A percentile compares a stretch with the other conserved stretches of the same genome.
Evolutionary conservation across 352 stramenopile genomes (phyloP).

Genomic region (Pythium utonaiense): DNA sequence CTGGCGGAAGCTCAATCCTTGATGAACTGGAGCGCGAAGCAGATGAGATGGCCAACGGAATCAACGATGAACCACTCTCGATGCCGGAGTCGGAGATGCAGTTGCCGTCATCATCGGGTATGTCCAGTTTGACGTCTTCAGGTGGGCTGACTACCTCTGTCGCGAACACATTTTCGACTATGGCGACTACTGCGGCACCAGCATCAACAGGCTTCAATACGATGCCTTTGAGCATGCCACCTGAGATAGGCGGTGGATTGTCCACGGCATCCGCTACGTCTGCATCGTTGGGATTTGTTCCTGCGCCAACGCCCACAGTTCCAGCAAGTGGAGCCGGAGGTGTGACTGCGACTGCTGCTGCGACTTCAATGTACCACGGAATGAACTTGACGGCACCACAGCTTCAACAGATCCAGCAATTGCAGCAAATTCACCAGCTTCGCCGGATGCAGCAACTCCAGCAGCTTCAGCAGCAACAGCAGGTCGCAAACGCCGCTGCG

Average conservation of each 20-base stretch:
- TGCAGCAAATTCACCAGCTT: constrained; percentile 85
- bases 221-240: constrained; percentile 68
- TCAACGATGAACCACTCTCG: constrained; percentile 75
- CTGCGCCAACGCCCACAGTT: constrained; percentile 37
- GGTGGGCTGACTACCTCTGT: constrained; percentile 20
- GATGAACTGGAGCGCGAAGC: constrained; percentile 83
- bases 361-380: constrained; percentile 58
- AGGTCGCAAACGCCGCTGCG: constrained; percentile 34
- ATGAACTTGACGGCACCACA: constrained; percentile 78
- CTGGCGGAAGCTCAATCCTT: constrained; percentile 67
- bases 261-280: constrained; percentile 22
- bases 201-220: constrained; percentile 40
- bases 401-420: constrained; percentile 81
- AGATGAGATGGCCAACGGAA: constrained; percentile 82
- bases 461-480: constrained; percentile 70
- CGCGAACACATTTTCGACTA: constrained; percentile 21
- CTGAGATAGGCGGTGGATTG: constrained; percentile 49
- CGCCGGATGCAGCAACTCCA: constrained; percentile 67
- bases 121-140: constrained; percentile 29
- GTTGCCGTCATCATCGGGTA: constrained; percentile 11
- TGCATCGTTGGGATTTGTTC: constrained; percentile 38
- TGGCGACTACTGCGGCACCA: constrained; percentile 12
- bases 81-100: constrained; percentile 84
- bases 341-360: constrained; percentile 25
- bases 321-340: constrained; percentile 37